Percentiles rank a stretch among this genome's conserved stretches.
phyloP scores from a whole-genome alignment of 2,329 filamentous ascomycete genomes.

The Alternaria panax region DNA sequence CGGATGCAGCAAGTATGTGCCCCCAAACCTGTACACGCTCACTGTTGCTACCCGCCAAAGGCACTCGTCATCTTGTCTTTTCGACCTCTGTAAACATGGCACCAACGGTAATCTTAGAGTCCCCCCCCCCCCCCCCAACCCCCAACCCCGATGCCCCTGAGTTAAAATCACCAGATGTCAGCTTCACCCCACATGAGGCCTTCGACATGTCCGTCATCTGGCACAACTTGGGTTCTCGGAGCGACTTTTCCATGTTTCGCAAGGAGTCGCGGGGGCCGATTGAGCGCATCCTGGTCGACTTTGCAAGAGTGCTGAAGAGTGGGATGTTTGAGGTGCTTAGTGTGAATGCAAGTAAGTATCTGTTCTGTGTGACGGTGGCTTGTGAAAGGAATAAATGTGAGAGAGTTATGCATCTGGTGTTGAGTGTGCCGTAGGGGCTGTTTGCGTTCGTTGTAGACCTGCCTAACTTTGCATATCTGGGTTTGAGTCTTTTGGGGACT shows the following conservation, averaged over 20 bases:
- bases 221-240: constrained; percentile 5
- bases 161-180: background rate
- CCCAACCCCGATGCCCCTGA: background rate
- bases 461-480: background rate
- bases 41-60: background rate
- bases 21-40: background rate
- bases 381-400: constrained; percentile 5
- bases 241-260: constrained; percentile 6
- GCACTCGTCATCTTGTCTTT: background rate
- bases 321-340: constrained; percentile 10
- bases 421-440: constrained; percentile 1
- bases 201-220: constrained; percentile 10
- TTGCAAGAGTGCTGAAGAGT: constrained; percentile 9
- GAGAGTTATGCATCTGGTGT: background rate
- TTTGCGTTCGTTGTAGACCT: background rate
- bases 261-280: constrained; percentile 11
- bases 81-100: background rate
- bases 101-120: background rate
- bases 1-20: background rate
- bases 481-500: background rate
- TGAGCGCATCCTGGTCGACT: constrained; percentile 10
- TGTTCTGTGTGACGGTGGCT: constrained; percentile 10
- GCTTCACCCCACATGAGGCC: constrained; percentile 5
- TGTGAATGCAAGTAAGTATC: constrained; percentile 13
- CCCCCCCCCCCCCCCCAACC: background rate